Percentiles rank a stretch among this genome's conserved stretches.
Conservation (phyloP, 257 asterid species). For the Eucommia ulmoides region DNA sequence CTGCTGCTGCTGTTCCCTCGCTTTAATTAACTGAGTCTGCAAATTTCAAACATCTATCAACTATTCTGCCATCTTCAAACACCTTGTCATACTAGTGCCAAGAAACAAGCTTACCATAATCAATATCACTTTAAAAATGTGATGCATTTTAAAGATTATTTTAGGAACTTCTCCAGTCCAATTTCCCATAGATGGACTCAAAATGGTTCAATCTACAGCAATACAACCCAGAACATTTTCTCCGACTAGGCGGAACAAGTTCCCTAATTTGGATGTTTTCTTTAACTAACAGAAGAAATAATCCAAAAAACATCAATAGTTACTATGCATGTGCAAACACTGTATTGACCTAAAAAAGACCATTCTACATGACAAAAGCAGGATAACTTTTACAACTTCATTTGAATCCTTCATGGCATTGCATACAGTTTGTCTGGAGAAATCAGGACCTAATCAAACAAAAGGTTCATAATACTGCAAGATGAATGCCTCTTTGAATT, state of each 20-base stretch:
- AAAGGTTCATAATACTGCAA: no score
- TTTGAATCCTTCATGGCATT: no score
- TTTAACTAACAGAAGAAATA: no score
- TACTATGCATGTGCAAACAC: no score
- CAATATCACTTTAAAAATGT: not conserved
- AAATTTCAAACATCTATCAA: constrained; percentile 5
- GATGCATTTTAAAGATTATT: not conserved
- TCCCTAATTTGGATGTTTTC: no score
- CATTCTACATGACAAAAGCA: no score
- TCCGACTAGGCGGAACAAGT: not conserved
- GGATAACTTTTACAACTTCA: no score
- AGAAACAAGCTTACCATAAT: not conserved
- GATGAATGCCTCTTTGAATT: no score
- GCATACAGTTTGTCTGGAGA: no score
- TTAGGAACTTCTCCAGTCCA: not conserved
- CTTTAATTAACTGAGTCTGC: constrained; percentile 88
- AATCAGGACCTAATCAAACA: no score
- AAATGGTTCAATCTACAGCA: not conserved
- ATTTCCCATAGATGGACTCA: not conserved
- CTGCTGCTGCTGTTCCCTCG: constrained; percentile 87
- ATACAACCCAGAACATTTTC: not conserved
- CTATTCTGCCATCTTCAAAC: not conserved
- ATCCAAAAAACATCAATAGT: no score
- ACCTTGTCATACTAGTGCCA: not conserved
- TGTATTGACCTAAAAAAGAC: no score